phyloP scores from a whole-genome alignment of 2,329 filamentous ascomycete genomes.

The Chaetomiaceae sp. region DNA sequence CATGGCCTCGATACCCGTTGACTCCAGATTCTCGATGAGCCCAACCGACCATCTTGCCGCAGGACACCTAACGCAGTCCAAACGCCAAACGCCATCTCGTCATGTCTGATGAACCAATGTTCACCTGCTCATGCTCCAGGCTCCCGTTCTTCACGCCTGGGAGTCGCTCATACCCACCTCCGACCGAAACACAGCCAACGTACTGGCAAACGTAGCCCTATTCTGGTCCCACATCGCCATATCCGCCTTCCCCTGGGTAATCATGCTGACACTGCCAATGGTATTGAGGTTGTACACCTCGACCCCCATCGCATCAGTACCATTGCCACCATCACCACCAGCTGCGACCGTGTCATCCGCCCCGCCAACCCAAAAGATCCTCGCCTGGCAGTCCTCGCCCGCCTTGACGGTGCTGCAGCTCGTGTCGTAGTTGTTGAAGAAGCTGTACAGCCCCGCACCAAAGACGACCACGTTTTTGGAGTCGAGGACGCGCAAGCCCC shows the following conservation, averaged over 20 bases:
- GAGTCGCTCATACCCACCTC: too few relatives aligned
- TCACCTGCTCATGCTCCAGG: not conserved
- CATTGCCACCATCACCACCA: conserved; percentile 6
- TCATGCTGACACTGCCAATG: conserved; percentile 37
- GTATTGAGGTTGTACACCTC: conserved; percentile 41
- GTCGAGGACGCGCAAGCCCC: conserved; percentile 59
- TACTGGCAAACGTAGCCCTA: conserved; percentile 34
- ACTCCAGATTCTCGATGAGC: too few relatives aligned
- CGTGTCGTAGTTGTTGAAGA: conserved; percentile 61
- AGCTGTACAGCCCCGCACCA: conserved; percentile 62
- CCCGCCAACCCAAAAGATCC: conserved; percentile 33
- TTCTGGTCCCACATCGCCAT: conserved; percentile 35
- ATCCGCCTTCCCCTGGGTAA: conserved; percentile 33
- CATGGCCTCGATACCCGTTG: too few relatives aligned
- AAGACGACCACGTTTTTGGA: conserved; percentile 53
- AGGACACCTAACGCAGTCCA: too few relatives aligned
- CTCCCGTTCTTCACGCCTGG: not conserved
- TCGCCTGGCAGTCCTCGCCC: conserved; percentile 42
- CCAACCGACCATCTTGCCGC: too few relatives aligned
- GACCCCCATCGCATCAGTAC: conserved; percentile 19
- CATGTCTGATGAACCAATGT: too few relatives aligned
- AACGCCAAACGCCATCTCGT: too few relatives aligned
- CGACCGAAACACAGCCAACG: conserved; percentile 29
- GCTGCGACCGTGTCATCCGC: conserved; percentile 26
- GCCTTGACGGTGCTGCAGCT: conserved; percentile 39